Conservation (phyloP, 73 alveolate species). For the Loxodes magnus region DNA sequence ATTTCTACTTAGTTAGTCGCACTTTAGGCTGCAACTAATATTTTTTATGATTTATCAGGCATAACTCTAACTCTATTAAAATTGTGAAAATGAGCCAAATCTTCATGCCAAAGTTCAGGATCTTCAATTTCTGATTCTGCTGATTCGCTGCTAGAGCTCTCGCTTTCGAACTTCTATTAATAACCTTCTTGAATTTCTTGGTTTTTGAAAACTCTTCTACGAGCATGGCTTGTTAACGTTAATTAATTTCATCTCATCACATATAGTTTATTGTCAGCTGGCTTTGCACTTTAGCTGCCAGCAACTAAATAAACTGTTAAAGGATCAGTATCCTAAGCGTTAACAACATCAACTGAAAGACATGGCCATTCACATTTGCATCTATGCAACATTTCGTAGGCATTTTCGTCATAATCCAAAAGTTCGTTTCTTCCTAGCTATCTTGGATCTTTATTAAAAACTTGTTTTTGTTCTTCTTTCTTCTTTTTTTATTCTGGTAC, state of each 20-base stretch:
- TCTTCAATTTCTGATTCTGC: too few species aligned
- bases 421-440: slow-evolving; percentile 56
- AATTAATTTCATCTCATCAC: slow-evolving; percentile 86
- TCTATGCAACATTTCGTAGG: slow-evolving; percentile 84
- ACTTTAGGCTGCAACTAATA: too few species aligned
- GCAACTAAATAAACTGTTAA: slow-evolving; percentile 66
- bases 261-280: slow-evolving; percentile 57
- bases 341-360: slow-evolving; percentile 60
- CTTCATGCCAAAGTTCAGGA: too few species aligned
- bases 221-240: too few species aligned
- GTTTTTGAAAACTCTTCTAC: too few species aligned
- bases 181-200: too few species aligned
- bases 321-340: slow-evolving; percentile 43
- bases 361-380: slow-evolving; percentile 92
- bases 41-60: too few species aligned
- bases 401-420: slow-evolving; percentile 73
- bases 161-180: too few species aligned
- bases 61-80: too few species aligned
- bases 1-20: too few species aligned
- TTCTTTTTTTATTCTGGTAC: background rate
- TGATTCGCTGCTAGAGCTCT: too few species aligned
- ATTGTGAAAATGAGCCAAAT: too few species aligned
- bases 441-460: slow-evolving; percentile 30
- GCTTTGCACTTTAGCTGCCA: slow-evolving; percentile 72
- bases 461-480: slow-evolving; percentile 17